Evolutionary conservation across 2,329 filamentous ascomycete species (phyloP), one percentile per base, ranked within the genome.

Genomic region (Trichoderma semiorbis): DNA sequence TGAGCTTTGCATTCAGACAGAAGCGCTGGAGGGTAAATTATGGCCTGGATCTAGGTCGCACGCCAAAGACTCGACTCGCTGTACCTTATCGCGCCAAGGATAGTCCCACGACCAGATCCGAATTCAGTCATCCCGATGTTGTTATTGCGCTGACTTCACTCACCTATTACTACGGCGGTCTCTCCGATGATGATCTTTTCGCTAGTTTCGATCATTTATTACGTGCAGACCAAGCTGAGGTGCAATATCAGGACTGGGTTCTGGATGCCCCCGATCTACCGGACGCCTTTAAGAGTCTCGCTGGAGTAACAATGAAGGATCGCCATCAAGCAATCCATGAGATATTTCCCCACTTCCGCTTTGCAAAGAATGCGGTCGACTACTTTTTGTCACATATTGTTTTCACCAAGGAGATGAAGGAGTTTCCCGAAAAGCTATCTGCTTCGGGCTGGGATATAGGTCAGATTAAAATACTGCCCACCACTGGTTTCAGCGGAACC

Each of bases 401-500:
- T 0, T 93, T 93, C 73, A 84, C 89, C 0, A 88, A 84, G 36
- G 86, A 90, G 26, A 85, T 88, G 73, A 89, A 85, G 26, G 87
- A 92, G 72, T 93, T 92, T 62, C 85, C 87, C 0, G 70, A 84
- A 10, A 93, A 92, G 72, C 79, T 93, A 0, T 89, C 88, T 0
- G 85, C 89, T 0, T 93, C 90, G 0, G 91, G 90, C 0, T 93
- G 91, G 91, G 90, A 93, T 72, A 80, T 93, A 21, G 88, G 82
- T 0, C 77, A 81, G 47, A 62, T 62, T 5, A 90, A 85, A 69
- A 7, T 21, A 0, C 80, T 88, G 24, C 83, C 85, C 0, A 89
- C 85, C 0, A 90, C 88, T 0, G 92, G 91, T 0, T 94, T 94
- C 75, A 92, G 89, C 69, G 91, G 91, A 0, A 94, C 91, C 0